Conservation (phyloP, 805 yeast species). For the Yarrowia sp. region DNA sequence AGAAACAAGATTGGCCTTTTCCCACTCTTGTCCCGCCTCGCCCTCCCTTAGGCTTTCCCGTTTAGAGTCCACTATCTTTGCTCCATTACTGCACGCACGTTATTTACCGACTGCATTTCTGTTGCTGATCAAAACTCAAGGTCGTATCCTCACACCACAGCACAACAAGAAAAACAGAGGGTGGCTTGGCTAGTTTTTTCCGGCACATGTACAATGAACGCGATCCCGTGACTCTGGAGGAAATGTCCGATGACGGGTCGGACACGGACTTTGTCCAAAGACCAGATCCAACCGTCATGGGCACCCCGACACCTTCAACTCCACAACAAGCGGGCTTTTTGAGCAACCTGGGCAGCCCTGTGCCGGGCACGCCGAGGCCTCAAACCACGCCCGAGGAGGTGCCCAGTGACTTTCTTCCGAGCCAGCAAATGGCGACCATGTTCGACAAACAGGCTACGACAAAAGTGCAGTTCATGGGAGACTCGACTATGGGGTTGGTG, state of each 20-base stretch:
- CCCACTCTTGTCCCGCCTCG: not conserved
- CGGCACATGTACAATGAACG: constrained; percentile 26
- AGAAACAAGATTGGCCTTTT: no score
- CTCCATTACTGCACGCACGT: not conserved
- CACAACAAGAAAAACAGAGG: no score
- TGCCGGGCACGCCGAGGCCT: constrained; percentile 7
- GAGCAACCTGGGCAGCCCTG: constrained; percentile 2
- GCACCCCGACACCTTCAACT: constrained; percentile 6
- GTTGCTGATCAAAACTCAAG: constrained; percentile 1
- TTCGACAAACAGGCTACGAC: constrained; percentile 5
- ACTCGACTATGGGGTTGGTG: not conserved
- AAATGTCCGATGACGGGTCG: constrained; percentile 12
- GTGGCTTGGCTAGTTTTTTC: no score
- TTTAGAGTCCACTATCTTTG: not conserved
- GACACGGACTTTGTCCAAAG: not conserved
- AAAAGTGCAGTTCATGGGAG: constrained; percentile 13
- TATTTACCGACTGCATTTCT: no score
- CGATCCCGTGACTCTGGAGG: constrained; percentile 27
- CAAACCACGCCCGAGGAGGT: not conserved
- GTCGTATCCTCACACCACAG: no score
- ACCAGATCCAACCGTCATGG: not conserved
- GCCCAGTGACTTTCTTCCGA: constrained; percentile 5
- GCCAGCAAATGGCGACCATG: constrained; percentile 20
- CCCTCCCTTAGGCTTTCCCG: not conserved
- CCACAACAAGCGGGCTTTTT: constrained; percentile 17